These are phyloP conservation scores for Gossypium longicalyx DNA, from an alignment of 345 rosid genomes.

Conservation along the genomic window DNA sequence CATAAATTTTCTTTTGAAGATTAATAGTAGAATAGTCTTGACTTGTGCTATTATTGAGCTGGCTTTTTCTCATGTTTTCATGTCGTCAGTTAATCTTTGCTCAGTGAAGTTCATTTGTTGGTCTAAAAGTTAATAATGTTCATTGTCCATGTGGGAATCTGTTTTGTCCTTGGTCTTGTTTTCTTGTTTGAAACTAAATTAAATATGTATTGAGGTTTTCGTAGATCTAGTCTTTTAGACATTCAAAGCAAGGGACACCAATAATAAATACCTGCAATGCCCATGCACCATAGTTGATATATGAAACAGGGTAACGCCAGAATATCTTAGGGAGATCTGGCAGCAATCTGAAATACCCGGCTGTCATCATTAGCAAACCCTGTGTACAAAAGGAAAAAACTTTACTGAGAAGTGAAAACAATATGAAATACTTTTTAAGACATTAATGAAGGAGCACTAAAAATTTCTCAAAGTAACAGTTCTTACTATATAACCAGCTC, in stretches of 20 bases:
- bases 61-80: too few species aligned
- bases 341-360: slow-evolving; percentile 42
- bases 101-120: too few species aligned
- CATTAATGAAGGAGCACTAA: neutral
- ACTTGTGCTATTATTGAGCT: too few species aligned
- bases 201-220: neutral
- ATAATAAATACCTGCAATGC: slow-evolving; percentile 41
- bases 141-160: too few species aligned
- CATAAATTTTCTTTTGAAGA: too few species aligned
- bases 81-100: too few species aligned
- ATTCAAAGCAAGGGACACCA: neutral
- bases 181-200: too few species aligned
- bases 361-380: slow-evolving; percentile 49
- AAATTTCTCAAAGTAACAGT: neutral
- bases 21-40: too few species aligned
- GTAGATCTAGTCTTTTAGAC: slow-evolving; percentile 11
- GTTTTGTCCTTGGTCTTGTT: too few species aligned
- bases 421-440: neutral
- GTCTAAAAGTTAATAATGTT: too few species aligned
- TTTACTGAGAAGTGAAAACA: neutral
- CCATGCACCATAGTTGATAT: slow-evolving; percentile 47
- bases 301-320: slow-evolving; percentile 54
- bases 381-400: slow-evolving; percentile 5
- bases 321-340: slow-evolving; percentile 45
- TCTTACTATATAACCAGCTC: slow-evolving; percentile 51